Evolutionary conservation across 805 yeast genomes (phyloP), one percentile per base, ranked within the genome.

Genomic region (Pichia gijzeniarum): DNA sequence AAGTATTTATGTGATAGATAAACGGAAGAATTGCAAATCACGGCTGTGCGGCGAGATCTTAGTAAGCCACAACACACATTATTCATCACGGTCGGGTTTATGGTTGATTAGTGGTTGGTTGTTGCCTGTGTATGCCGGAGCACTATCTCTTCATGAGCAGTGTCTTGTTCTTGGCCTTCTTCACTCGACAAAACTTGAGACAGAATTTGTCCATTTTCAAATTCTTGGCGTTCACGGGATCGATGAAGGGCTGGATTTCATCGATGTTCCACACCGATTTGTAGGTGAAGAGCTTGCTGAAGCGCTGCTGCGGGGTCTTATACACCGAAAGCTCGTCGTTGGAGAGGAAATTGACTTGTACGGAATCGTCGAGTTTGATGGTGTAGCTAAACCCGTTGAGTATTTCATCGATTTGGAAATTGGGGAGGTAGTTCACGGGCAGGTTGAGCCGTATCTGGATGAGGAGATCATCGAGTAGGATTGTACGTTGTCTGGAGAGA

Each of bases 181-280:
- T 70, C 52, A 77, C 74, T 41, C 74, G 69, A 1, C 88, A 86
- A 58, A 65, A 79, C 57, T 82, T 83, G 73, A 80, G 68, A 28
- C 80, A 65, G 51, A 80, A 79, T 41, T 67, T 72, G 27, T 82
- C 88, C 16, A 72, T 62, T 60, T 77, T 81, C 28, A 75, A 5
- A 8, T 28, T 13, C 13, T 42, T 22, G 1, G 13, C 3, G 57
- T 82, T 79, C 28, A 84, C 59, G 35, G 80, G 83, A 16, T 71
- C 73, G 12, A 88, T 62, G 54, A 77, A 82, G 8, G 93, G 90
- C 36, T 62, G 68, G 3, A 85, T 68, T 22, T 83, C 89, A 0
- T 67, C 67, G n/a, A 82, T 46, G 0, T 66, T 72, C 93, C 93
- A 85, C 8, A 67, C 64, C 0, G 71, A 53, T 58, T 83, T 85